A percentile compares a stretch with the other conserved stretches of the same genome.
phyloP scores from a whole-genome alignment of 352 stramenopile species.

The Phytophthora kernoviae region DNA sequence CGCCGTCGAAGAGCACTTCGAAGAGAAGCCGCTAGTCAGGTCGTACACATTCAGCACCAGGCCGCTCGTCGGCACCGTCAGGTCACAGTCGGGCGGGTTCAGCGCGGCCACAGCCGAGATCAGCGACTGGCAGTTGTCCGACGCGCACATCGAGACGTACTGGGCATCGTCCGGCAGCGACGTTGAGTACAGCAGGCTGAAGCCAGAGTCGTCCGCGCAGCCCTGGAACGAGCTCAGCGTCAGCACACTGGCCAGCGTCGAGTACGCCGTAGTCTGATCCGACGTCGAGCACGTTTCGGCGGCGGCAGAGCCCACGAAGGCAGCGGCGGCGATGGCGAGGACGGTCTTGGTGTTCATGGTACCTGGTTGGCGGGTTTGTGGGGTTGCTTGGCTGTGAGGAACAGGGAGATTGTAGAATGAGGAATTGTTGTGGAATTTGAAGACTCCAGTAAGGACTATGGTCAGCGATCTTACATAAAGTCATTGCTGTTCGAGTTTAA shows the following conservation, averaged over 20 bases:
- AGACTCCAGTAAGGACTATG: too few relatives aligned
- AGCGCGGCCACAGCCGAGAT: conserved; percentile 13
- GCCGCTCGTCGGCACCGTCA: conserved; percentile 26
- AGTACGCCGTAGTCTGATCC: conserved; percentile 19
- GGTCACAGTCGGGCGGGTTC: conserved; percentile 24
- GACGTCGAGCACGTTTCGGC: conserved; percentile 13
- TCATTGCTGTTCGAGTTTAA: neutral
- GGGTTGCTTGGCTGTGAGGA: conserved; percentile 1
- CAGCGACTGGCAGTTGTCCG: conserved; percentile 18
- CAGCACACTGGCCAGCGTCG: conserved; percentile 19
- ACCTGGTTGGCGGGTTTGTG: neutral
- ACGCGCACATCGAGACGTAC: conserved; percentile 31
- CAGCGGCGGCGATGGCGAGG: conserved; percentile 12
- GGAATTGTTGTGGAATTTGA: too few relatives aligned
- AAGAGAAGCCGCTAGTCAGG: conserved; percentile 17
- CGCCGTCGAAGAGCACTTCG: conserved; percentile 13
- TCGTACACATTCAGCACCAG: conserved; percentile 24
- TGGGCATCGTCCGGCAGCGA: conserved; percentile 22
- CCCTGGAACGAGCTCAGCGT: conserved; percentile 14
- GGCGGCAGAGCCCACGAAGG: conserved; percentile 16
- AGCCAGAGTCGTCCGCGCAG: conserved; percentile 25
- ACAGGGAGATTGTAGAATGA: conserved; percentile 8
- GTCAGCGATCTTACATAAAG: too few relatives aligned
- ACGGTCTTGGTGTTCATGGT: conserved; percentile 21
- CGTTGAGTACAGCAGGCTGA: conserved; percentile 27